A percentile compares a stretch with the other conserved stretches of the same genome.
phyloP scores from a whole-genome alignment of 805 yeast genomes.

The Metschnikowia noctiluminum region DNA sequence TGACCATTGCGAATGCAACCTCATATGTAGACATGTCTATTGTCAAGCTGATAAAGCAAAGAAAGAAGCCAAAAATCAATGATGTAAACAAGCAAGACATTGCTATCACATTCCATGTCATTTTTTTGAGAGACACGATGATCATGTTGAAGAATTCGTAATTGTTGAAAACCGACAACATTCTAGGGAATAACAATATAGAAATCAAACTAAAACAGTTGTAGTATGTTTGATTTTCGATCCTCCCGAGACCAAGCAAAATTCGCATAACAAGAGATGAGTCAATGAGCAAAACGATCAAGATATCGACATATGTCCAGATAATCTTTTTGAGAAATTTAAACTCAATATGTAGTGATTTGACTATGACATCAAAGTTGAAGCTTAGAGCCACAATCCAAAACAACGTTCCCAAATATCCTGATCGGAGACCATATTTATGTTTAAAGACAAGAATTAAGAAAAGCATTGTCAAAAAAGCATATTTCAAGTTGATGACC shows the following conservation, averaged over 20 bases:
- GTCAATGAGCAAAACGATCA: slow-evolving; percentile 38
- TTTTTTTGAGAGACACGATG: slow-evolving; percentile 47
- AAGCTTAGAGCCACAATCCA: slow-evolving; percentile 46
- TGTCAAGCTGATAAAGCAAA: slow-evolving; percentile 49
- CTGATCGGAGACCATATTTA: slow-evolving; percentile 8
- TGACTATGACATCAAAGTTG: slow-evolving; percentile 45
- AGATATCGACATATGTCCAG: slow-evolving; percentile 52
- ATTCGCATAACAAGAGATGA: slow-evolving; percentile 26
- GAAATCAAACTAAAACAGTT: slow-evolving; percentile 42
- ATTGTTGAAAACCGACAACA: slow-evolving; percentile 48
- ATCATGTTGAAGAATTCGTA: slow-evolving; percentile 51
- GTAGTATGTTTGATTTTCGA: slow-evolving; percentile 18
- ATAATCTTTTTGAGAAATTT: slow-evolving; percentile 45
- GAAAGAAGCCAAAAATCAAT: slow-evolving; percentile 52
- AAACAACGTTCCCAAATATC: slow-evolving; percentile 23
- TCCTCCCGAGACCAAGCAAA: slow-evolving; percentile 13
- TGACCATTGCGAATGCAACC: slow-evolving; percentile 50
- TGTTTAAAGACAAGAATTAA: slow-evolving; percentile 28
- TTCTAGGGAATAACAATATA: slow-evolving; percentile 48
- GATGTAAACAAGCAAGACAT: slow-evolving; percentile 47
- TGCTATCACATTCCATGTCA: slow-evolving; percentile 50
- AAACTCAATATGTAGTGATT: slow-evolving; percentile 43
- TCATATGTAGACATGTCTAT: slow-evolving; percentile 37
- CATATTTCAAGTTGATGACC: slow-evolving; percentile 35
- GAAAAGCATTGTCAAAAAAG: slow-evolving; percentile 29